These are phyloP conservation scores for Diaporthe sp. DNA, from an alignment of 2,329 filamentous ascomycete species.

Conservation along the genomic window DNA sequence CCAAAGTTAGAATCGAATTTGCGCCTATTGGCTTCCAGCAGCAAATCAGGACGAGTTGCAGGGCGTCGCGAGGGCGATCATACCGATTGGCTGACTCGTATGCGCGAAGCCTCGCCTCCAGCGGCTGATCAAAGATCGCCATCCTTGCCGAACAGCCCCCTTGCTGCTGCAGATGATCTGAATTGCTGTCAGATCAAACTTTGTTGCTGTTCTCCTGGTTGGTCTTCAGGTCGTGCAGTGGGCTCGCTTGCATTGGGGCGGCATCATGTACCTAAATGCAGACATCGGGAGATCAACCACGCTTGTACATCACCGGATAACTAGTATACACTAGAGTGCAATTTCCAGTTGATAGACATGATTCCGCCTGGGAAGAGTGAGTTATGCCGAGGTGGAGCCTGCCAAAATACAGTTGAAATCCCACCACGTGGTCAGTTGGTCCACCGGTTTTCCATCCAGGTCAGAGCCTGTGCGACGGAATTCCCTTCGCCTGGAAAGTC, in stretches of 20 bases:
- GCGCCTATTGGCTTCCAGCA: neutral
- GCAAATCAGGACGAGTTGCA: constrained; percentile 16
- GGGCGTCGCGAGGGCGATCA: constrained; percentile 16
- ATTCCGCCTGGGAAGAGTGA: neutral
- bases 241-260: neutral
- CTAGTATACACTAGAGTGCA: too few relatives aligned
- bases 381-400: neutral
- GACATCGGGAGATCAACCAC: neutral
- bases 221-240: neutral
- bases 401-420: neutral
- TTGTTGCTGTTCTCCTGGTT: neutral
- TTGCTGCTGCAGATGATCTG: constrained; percentile 14
- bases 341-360: neutral
- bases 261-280: neutral
- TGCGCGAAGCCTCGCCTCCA: constrained; percentile 18
- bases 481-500: neutral
- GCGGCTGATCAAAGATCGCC: constrained; percentile 27
- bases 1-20: constrained; percentile 31
- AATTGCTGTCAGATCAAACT: constrained; percentile 1
- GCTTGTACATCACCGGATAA: neutral
- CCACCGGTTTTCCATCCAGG: constrained; percentile 3
- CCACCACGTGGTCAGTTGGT: constrained; percentile 21
- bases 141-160: constrained; percentile 23
- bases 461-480: constrained; percentile 3
- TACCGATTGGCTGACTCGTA: constrained; percentile 31